Conservation (phyloP, 1,139 yeast genomes). For the Debaryomyces sp. region DNA sequence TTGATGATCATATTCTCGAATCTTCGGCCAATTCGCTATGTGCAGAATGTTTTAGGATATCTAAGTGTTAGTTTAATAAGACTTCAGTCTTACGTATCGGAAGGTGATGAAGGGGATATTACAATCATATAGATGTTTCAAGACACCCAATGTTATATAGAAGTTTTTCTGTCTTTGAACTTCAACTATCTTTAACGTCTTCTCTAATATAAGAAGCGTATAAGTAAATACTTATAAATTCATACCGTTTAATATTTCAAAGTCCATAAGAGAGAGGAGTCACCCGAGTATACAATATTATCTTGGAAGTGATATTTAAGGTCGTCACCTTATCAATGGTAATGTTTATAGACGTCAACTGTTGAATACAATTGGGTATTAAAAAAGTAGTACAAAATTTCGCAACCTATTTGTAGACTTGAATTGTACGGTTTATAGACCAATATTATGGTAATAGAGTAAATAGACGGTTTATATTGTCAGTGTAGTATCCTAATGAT, state of each 20-base stretch:
- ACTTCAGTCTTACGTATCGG: neutral
- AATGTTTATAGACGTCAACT: too few species aligned
- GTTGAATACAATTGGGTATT: too few species aligned
- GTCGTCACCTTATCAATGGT: too few species aligned
- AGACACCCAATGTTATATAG: too few species aligned
- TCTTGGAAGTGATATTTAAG: too few species aligned
- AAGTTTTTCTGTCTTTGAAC: too few species aligned
- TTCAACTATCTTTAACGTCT: too few species aligned
- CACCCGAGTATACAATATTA: too few species aligned
- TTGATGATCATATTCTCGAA: slow-evolving; percentile 6
- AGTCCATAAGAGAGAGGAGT: too few species aligned
- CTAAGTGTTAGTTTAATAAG: neutral
- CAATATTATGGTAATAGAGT: neutral
- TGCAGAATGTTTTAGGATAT: neutral
- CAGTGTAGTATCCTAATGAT: neutral
- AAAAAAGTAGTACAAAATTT: neutral
- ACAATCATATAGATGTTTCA: neutral
- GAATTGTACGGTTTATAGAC: neutral
- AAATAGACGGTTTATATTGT: neutral
- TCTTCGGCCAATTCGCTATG: slow-evolving; percentile 1
- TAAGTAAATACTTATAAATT: too few species aligned
- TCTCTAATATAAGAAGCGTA: too few species aligned
- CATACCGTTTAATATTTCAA: too few species aligned
- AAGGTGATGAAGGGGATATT: neutral
- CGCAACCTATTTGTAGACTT: neutral